A percentile compares a stretch with the other conserved stretches of the same genome.
Evolutionary conservation across 2,329 filamentous ascomycete genomes (phyloP).

Genomic region (Colletotrichum orbiculare): DNA sequence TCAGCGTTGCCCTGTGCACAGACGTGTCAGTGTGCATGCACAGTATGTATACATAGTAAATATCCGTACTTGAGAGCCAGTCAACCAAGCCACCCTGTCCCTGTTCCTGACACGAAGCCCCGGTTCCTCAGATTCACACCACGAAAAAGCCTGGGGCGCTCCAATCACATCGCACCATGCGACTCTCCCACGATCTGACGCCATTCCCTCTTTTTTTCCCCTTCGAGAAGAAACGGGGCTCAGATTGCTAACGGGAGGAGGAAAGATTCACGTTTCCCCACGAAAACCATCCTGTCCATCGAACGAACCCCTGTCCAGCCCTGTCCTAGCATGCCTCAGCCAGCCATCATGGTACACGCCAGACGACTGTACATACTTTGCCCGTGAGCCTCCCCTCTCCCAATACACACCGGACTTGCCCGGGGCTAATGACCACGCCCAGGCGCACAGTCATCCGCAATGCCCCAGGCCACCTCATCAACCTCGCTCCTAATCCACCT

Average conservation of each 20-base stretch:
- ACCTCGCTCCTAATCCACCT: background rate
- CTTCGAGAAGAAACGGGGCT: constrained; percentile 35
- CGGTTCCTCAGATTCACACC: no score
- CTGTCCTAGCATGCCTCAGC: background rate
- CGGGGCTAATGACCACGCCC: constrained; percentile 1
- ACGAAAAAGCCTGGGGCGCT: background rate
- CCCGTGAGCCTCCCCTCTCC: constrained; percentile 14
- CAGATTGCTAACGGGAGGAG: no score
- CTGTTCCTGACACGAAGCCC: no score
- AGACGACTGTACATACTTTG: background rate
- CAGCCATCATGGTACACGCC: constrained; percentile 29
- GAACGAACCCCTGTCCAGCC: background rate
- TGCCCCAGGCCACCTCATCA: constrained; percentile 3
- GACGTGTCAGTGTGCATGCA: no score
- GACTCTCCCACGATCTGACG: constrained; percentile 27
- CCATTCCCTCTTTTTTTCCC: constrained; percentile 35
- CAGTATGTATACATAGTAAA: no score
- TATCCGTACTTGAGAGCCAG: no score
- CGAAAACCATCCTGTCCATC: constrained; percentile 14
- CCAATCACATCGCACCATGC: constrained; percentile 15
- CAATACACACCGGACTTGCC: constrained; percentile 27
- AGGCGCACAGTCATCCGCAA: background rate
- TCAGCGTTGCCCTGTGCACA: no score
- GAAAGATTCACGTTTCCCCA: constrained; percentile 26
- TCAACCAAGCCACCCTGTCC: no score